Base-by-base conservation (phyloP, 2,329 filamentous ascomycete species). In the Bertia moriformis region DNA sequence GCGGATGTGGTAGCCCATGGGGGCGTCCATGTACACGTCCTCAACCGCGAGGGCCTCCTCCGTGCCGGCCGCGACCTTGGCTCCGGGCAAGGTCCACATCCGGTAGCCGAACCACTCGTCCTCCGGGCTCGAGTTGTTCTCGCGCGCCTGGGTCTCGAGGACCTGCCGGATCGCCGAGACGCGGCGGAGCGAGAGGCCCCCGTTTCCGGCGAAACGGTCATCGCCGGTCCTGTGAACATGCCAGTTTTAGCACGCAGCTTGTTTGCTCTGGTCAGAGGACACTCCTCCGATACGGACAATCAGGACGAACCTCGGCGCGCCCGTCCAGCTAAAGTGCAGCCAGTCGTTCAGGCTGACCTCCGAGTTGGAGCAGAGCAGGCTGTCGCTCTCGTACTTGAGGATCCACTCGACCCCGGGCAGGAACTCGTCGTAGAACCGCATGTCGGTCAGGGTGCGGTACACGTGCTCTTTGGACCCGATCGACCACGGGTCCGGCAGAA, bases 71-170 rank as follows among this genome's bases (percentile, higher is more conserved):
- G 69, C 65, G 17, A 73, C 62, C 41, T 60, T 65, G 5, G 63
- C 63, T 15, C 62, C 65, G 1, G 67, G 65, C 19, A 71, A 49
- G 22, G 62, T 48, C 38, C 59, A 61, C 18, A 73, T 48, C 2
- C 69, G 61, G 43, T 60, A 59, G 12, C 63, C 62, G 42, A 72
- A 67, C 71, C 71, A 75, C 42, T 69, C 61, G 40, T 73, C 70
- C 48, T 74, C 71, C 29, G 69, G 56, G 27, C 65, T 58, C 10
- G 62, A 62, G 48, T 69, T 52, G 51, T 69, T 68, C 46, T 58
- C 58, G n/a, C 70, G 61, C 15, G 54, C 53, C 44, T 73, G 67
- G 45, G 67, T 67, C 20, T 49, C 47, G 12, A 74, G 57, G 2
- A 73, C 55, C 15, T 59, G 57, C 4, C 56, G 53, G 39, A 73